phyloP scores from a whole-genome alignment of 2,329 filamentous ascomycete species.

The Exserohilum turcica region DNA sequence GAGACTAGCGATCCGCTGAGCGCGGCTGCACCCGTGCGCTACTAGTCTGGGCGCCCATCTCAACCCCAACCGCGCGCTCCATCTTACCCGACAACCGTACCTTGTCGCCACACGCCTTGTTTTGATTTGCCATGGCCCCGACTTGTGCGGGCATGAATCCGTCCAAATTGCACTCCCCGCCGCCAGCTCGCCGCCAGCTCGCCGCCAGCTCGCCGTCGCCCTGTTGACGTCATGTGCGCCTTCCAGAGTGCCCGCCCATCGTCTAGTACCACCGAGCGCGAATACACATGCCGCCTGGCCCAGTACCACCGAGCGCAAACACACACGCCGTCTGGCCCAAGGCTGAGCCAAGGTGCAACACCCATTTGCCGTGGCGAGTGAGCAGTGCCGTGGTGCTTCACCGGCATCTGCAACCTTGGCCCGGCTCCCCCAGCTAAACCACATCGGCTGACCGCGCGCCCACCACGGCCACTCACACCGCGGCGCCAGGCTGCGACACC shows the following conservation, averaged over 20 bases:
- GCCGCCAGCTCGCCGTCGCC: neutral
- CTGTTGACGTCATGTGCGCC: slow-evolving; percentile 4
- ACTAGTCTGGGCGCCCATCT: slow-evolving; percentile 11
- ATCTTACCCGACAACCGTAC: slow-evolving; percentile 12
- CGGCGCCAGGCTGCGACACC: slow-evolving; percentile 1
- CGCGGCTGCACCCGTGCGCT: slow-evolving; percentile 20
- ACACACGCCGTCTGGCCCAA: neutral
- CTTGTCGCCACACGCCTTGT: slow-evolving; percentile 7
- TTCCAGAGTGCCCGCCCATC: no score
- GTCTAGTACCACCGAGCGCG: neutral
- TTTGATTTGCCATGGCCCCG: slow-evolving; percentile 2
- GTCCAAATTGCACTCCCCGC: slow-evolving; percentile 1
- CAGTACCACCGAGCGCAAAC: neutral
- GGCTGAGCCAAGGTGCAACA: neutral
- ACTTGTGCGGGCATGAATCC: neutral
- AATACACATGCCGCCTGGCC: neutral
- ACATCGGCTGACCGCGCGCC: slow-evolving; percentile 6
- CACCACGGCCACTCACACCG: neutral
- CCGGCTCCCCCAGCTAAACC: neutral
- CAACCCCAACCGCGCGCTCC: slow-evolving; percentile 8
- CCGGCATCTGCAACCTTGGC: slow-evolving; percentile 20
- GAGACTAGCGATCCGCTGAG: slow-evolving; percentile 15
- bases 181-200: neutral
- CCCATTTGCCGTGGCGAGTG: neutral
- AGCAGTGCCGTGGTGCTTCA: slow-evolving; percentile 10